Percentiles rank a stretch among this genome's conserved stretches.
These are phyloP conservation scores for Crotalaria pallida DNA, from an alignment of 306 rosid genomes.

Conservation along the genomic window DNA sequence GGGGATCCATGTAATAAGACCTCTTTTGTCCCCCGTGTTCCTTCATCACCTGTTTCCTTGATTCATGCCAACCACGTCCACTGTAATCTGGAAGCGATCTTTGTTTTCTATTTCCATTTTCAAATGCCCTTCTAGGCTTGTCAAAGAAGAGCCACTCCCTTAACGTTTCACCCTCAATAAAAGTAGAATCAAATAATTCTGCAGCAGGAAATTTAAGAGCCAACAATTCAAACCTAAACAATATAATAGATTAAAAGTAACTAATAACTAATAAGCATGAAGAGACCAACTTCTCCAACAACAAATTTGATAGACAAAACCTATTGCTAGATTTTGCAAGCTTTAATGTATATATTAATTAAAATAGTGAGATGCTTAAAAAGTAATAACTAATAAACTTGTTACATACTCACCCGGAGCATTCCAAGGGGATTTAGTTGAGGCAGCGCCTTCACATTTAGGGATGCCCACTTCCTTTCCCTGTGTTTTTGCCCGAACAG, in stretches of 20 bases:
- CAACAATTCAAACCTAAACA: conserved; percentile 10
- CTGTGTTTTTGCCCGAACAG: conserved; percentile 71
- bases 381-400: neutral
- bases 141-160: conserved; percentile 98
- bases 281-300: neutral
- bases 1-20: conserved; percentile 98
- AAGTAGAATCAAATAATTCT: conserved; percentile 77
- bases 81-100: conserved; percentile 83
- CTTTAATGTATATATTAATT: conserved; percentile 4
- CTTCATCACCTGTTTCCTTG: conserved; percentile 94
- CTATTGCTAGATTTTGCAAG: conserved; percentile 4
- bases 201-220: conserved; percentile 24
- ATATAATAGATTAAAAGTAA: neutral
- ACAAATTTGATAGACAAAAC: conserved; percentile 15
- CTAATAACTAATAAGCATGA: neutral
- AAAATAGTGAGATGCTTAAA: neutral
- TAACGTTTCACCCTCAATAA: conserved; percentile 69
- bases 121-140: conserved; percentile 93
- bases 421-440: conserved; percentile 91
- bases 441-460: conserved; percentile 90
- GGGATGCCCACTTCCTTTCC: conserved; percentile 92
- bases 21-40: conserved; percentile 88
- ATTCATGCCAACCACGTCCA: conserved; percentile 98
- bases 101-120: conserved; percentile 84
- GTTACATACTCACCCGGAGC: conserved; percentile 60